Conservation (phyloP, 2,329 filamentous ascomycete species). For the Verticillium zaregamsianum region DNA sequence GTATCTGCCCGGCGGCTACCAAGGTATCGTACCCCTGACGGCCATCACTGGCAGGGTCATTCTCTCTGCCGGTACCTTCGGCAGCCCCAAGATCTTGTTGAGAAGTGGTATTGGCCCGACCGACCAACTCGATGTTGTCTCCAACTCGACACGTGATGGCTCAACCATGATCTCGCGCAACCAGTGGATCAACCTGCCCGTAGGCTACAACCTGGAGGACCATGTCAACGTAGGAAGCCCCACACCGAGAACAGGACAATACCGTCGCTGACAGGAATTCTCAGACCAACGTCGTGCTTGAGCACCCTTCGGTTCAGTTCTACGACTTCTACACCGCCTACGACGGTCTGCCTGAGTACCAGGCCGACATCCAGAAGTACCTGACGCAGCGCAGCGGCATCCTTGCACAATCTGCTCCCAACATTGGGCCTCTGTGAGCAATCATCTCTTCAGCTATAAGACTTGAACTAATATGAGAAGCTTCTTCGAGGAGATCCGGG, state of each 20-base stretch:
- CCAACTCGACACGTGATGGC: constrained; percentile 41
- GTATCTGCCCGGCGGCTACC: constrained; percentile 46
- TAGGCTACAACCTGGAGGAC: constrained; percentile 56
- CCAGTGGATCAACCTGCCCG: constrained; percentile 54
- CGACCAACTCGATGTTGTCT: constrained; percentile 52
- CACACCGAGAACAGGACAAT: neutral
- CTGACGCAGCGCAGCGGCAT: constrained; percentile 51
- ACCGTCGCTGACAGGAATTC: neutral
- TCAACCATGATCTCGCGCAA: constrained; percentile 43
- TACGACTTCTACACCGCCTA: constrained; percentile 66
- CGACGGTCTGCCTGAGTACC: constrained; percentile 33
- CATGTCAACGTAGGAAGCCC: constrained; percentile 38
- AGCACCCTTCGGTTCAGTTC: constrained; percentile 42
- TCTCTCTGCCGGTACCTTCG: constrained; percentile 64
- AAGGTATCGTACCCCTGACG: constrained; percentile 57
- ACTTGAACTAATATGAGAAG: constrained; percentile 30
- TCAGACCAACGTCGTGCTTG: constrained; percentile 41
- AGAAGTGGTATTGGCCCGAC: constrained; percentile 63
- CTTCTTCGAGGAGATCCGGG: constrained; percentile 47
- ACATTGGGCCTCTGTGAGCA: constrained; percentile 56
- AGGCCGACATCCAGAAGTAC: constrained; percentile 37
- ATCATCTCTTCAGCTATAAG: neutral
- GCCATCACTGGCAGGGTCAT: constrained; percentile 59
- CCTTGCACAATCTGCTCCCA: constrained; percentile 60
- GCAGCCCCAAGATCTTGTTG: constrained; percentile 65